phyloP scores from a whole-genome alignment of 2,329 filamentous ascomycete genomes.

The Talaromyces marneffei region DNA sequence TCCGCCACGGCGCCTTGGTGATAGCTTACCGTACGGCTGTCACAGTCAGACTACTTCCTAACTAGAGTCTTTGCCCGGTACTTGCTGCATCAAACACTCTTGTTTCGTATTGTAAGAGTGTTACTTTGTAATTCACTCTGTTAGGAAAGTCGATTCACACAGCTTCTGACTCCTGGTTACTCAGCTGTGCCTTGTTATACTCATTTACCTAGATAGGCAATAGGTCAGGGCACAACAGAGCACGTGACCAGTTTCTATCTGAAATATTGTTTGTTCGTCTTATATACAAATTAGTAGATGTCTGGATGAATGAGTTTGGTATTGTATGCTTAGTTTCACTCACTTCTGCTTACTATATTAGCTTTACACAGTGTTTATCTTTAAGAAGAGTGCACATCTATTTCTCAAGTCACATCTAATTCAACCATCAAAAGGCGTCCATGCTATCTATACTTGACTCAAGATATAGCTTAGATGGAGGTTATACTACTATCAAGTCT shows the following conservation, averaged over 20 bases:
- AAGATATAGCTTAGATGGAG: background rate
- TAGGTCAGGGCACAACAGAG: background rate
- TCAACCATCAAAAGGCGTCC: too few species aligned
- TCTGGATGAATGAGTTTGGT: background rate
- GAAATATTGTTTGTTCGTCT: background rate
- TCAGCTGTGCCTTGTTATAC: background rate
- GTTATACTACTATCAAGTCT: background rate
- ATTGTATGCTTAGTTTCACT: background rate
- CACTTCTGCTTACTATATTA: background rate
- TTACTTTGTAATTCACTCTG: background rate
- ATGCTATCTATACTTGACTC: background rate
- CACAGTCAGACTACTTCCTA: background rate
- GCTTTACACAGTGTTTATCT: background rate
- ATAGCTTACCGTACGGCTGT: too few species aligned
- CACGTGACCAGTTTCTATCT: background rate
- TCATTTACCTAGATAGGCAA: background rate
- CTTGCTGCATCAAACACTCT: background rate
- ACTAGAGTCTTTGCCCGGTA: background rate
- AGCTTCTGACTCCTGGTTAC: background rate
- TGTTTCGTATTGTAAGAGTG: background rate
- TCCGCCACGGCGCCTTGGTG: too few species aligned
- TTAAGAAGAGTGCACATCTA: too few species aligned
- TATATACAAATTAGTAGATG: background rate
- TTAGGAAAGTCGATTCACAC: background rate
- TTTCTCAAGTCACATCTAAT: too few species aligned